Percentiles rank a stretch among this genome's conserved stretches.
These are phyloP conservation scores for Rhazya stricta DNA, from an alignment of 257 asterid genomes.

Conservation along the genomic window DNA sequence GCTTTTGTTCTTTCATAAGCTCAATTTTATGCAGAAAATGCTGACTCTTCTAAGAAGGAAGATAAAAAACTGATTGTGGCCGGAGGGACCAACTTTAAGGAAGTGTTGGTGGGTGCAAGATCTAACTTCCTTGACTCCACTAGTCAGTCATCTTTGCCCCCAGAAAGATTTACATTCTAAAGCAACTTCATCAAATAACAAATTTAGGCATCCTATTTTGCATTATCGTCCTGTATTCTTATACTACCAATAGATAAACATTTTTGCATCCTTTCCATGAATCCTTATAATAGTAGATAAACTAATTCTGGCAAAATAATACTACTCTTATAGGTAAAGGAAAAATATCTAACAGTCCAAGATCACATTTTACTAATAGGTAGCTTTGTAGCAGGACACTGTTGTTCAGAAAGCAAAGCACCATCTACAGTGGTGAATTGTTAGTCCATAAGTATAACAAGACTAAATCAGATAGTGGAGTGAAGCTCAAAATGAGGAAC, in stretches of 20 bases:
- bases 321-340: not conserved
- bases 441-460: not conserved
- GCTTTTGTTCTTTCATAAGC: conserved; percentile 1
- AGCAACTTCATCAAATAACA: conserved; percentile 6
- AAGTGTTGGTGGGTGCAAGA: not conserved
- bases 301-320: not conserved
- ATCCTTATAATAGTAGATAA: not conserved
- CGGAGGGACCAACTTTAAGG: not conserved
- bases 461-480: not conserved
- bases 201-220: not conserved
- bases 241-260: not conserved
- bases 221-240: not conserved
- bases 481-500: not conserved
- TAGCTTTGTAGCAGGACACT: not conserved
- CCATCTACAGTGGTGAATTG: not conserved
- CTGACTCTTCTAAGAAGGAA: not conserved
- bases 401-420: not conserved
- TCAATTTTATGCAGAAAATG: not conserved
- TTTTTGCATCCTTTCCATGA: not conserved
- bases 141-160: not conserved
- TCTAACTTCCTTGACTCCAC: conserved; percentile 2
- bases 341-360: not conserved
- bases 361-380: not conserved
- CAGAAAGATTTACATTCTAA: not conserved
- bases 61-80: not conserved